These are phyloP conservation scores for Raffaelea albimanens DNA, from an alignment of 2,329 filamentous ascomycete species.

Conservation along the genomic window DNA sequence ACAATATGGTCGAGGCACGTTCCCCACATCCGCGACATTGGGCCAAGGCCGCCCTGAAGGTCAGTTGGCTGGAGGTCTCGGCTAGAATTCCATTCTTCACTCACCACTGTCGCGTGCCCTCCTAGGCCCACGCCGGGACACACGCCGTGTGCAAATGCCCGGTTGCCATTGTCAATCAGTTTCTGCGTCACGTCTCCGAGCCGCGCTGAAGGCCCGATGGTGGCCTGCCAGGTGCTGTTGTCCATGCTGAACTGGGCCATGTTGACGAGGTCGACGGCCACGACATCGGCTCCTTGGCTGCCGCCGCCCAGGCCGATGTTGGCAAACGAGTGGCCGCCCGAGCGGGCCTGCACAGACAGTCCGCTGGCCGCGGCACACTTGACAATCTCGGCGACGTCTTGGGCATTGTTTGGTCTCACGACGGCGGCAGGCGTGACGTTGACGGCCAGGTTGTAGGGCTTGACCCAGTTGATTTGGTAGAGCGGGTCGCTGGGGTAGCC, in stretches of 20 bases:
- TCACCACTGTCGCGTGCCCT: constrained; percentile 38
- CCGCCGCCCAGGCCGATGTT: constrained; percentile 33
- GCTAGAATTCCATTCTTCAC: too few relatives aligned
- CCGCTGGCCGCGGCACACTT: constrained; percentile 41
- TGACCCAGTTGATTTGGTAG: constrained; percentile 40
- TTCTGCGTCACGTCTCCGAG: constrained; percentile 41
- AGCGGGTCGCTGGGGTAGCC: constrained; percentile 32
- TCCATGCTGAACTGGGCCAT: constrained; percentile 46
- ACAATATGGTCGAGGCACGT: constrained; percentile 44
- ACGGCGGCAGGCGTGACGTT: constrained; percentile 44
- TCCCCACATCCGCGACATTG: constrained; percentile 52
- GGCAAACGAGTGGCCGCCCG: constrained; percentile 56
- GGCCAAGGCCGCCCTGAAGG: constrained; percentile 44
- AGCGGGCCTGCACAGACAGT: constrained; percentile 50
- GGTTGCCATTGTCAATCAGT: constrained; percentile 39
- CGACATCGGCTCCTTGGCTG: constrained; percentile 33
- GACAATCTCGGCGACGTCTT: constrained; percentile 47
- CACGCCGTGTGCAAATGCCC: constrained; percentile 51
- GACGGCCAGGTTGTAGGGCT: constrained; percentile 39
- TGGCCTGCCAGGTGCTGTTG: constrained; percentile 40
- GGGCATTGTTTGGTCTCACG: constrained; percentile 39
- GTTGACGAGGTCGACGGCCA: constrained; percentile 45
- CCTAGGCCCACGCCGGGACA: constrained; percentile 51
- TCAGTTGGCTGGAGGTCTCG: too few relatives aligned
- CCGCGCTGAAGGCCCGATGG: constrained; percentile 42